These are phyloP conservation scores for Xylaria arbuscula DNA, from an alignment of 2,329 filamentous ascomycete species.

Conservation along the genomic window DNA sequence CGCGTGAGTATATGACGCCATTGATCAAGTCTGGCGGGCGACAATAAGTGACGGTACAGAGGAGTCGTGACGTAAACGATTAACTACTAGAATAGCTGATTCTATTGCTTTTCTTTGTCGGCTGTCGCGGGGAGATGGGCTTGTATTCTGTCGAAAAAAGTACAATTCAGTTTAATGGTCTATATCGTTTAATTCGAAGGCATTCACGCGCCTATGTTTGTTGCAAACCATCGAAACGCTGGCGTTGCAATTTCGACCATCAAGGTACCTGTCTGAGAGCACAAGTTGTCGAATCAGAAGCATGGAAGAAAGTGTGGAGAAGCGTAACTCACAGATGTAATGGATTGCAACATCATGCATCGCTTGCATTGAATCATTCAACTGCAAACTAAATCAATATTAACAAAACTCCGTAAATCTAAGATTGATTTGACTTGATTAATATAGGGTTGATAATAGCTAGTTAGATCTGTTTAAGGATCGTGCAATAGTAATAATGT, in stretches of 20 bases:
- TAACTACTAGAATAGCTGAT: not conserved
- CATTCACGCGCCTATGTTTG: conserved; percentile 2
- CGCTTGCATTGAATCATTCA: not conserved
- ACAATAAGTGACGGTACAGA: not conserved
- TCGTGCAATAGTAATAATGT: not conserved
- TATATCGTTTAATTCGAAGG: not conserved
- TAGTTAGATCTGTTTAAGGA: not conserved
- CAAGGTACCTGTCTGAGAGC: conserved; percentile 19
- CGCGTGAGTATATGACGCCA: conserved; percentile 28
- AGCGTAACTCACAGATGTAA: conserved; percentile 2
- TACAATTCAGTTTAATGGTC: not conserved
- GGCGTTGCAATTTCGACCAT: conserved; percentile 26
- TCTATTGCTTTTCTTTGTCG: not conserved
- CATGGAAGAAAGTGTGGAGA: not conserved
- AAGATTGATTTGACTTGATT: too few species aligned
- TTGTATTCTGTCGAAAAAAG: not conserved
- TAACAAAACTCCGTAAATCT: too few species aligned
- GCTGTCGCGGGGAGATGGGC: not conserved
- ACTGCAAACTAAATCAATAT: too few species aligned
- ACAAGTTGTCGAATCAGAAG: not conserved
- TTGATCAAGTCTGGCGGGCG: not conserved
- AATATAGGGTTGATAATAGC: too few species aligned
- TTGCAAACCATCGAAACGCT: not conserved
- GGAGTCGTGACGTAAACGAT: conserved; percentile 28
- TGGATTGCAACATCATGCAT: conserved; percentile 5